Conservation (phyloP, 2,329 filamentous ascomycete species). For the Aspergillus sclerotialis region DNA sequence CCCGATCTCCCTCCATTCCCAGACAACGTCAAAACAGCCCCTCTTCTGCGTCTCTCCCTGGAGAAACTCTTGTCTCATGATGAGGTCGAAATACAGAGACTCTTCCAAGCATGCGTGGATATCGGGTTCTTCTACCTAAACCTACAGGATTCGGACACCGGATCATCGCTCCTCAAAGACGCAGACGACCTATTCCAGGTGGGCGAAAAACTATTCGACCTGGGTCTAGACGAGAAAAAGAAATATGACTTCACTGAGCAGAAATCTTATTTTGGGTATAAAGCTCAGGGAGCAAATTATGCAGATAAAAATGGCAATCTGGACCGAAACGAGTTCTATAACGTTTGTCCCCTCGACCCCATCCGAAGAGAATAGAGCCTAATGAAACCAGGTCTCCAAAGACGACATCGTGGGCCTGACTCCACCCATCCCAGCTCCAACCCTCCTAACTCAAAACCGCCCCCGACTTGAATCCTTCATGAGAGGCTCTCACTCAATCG, state of each 20-base stretch:
- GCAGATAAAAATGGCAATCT: slow-evolving; percentile 43
- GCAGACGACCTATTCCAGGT: slow-evolving; percentile 42
- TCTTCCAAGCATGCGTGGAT: slow-evolving; percentile 37
- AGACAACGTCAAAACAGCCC: slow-evolving; percentile 35
- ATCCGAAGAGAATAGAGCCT: neutral
- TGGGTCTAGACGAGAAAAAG: slow-evolving; percentile 46
- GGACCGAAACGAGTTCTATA: slow-evolving; percentile 51
- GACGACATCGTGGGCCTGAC: slow-evolving; percentile 43
- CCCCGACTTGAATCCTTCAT: slow-evolving; percentile 39
- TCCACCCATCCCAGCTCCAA: slow-evolving; percentile 35
- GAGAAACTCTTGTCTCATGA: slow-evolving; percentile 31
- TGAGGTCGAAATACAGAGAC: slow-evolving; percentile 23
- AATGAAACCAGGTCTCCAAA: slow-evolving; percentile 39
- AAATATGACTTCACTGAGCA: slow-evolving; percentile 47
- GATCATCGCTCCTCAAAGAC: slow-evolving; percentile 35
- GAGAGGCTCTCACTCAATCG: slow-evolving; percentile 37
- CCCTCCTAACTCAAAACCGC: slow-evolving; percentile 32
- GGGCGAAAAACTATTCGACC: slow-evolving; percentile 40
- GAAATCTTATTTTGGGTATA: slow-evolving; percentile 50
- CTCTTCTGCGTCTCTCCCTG: slow-evolving; percentile 37
- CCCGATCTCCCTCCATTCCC: slow-evolving; percentile 35
- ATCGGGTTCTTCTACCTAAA: slow-evolving; percentile 55
- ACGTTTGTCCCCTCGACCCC: slow-evolving; percentile 28
- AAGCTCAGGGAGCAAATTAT: slow-evolving; percentile 40
- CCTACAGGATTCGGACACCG: slow-evolving; percentile 30